Evolutionary conservation across 1,284 basidiomycete genomes (phyloP), one percentile per base, ranked within the genome.

Genomic region (Leccinum fallax): DNA sequence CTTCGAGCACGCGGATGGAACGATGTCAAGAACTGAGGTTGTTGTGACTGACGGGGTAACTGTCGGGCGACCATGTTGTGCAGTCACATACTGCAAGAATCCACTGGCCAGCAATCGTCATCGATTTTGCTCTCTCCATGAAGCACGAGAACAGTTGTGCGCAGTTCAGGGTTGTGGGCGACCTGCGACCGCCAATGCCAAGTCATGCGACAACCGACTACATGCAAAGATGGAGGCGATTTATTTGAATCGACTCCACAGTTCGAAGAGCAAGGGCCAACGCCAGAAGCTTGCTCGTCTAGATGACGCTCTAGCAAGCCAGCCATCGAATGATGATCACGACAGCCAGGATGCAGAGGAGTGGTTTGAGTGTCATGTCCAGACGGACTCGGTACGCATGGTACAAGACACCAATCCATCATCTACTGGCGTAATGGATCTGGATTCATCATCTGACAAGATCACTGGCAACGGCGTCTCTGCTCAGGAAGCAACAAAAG

Each of bases 71-170:
- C 59, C 34, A 1, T 60, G 59, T 28, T 60, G 59, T 32, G 34
- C 53, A 58, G 24, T 67, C 13, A 43, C 63, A 43, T 60, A 65
- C 19, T 77, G 76, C 61, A 61, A 63, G 7, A 59, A 49, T 21
- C 64, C 67, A 58, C 53, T 69, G 4, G 21, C 32, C 4, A 69
- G 53, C 34, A 69, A 60, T 15, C 32, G 60, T 0, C 19, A 71
- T 54, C 61, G 60, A 0, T 77, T 66, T 61, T 77, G 75, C 43
- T 16, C 53, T n/a, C 3, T 38, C 13, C 53, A 55, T n/a, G 7
- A 26, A 2, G 11, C 9, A 8, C 19, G 15, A 7, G 34, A 55
- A 26, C 24, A 4, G 16, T 16, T n/a, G 6, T 55, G 53, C n/a
- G 53, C 32, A 8, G 53, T 55, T 10, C 16, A 55, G 15, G 53